Base-by-base conservation (phyloP, 345 rosid species). In the Iberis pinnata region DNA sequence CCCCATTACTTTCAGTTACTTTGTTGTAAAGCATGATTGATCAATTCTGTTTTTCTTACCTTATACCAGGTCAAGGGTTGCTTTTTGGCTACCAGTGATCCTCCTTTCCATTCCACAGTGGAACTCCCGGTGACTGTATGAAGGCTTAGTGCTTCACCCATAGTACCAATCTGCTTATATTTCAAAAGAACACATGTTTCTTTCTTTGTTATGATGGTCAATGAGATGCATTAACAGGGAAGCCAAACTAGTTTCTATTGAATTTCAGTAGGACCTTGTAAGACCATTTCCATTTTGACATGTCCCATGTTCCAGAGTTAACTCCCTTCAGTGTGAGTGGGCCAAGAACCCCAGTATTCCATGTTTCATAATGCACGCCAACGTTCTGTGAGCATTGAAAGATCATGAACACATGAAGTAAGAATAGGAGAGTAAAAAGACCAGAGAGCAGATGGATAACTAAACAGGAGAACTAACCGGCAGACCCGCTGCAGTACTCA, bases 221-320 rank as follows among this genome's bases (percentile, higher is more conserved):
- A 17, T 25, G 36, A 20, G 18, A 24, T 47, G 8, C 12, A 17
- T 38, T 32, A 19, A 32, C 2, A 64, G 18, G 17, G 7, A n/a
- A 22, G 46, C 49, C 37, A 56, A 64, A 24, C 5, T 25, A 18
- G 25, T 6, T 9, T 56, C 20, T 7, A 27, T 32, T 32, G 37
- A 29, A 9, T 29, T 49, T 52, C 19, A 66, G 9, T 8, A 43
- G 13, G 14, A 86, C 97, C 95, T 79, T 74, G 71, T 80, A 79
- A n/a, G 86, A 78, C 96, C 98, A 90, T 55, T 79, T 81, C 58
- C 84, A 74, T 84, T 88, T 71, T 40, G 95, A 67, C 54, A 87
- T 64, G 71, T 87, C 95, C 64, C 63, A 67, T 18, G 46, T 65
- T 52, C 96, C 92, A 36, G 70, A 71, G 41, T 84, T 76, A 32